These are phyloP conservation scores for Beauveria sp. DNA, from an alignment of 2,329 filamentous ascomycete species.

Conservation along the genomic window DNA sequence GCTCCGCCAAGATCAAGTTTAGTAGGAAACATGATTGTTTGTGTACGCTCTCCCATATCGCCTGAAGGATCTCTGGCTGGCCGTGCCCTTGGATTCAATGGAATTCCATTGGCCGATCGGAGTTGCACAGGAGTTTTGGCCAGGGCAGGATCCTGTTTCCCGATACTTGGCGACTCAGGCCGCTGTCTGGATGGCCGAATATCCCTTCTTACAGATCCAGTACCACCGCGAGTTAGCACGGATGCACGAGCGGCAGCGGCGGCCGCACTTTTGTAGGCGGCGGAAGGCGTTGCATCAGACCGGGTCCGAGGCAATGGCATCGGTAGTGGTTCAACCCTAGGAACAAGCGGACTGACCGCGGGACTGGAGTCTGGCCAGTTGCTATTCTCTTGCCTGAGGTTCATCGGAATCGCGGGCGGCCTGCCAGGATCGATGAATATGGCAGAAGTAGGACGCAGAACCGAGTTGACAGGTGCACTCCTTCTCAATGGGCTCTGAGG, in stretches of 20 bases:
- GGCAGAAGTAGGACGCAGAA: background rate
- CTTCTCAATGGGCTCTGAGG: background rate
- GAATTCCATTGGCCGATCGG: conserved; percentile 39
- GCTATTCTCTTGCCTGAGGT: background rate
- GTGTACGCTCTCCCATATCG: conserved; percentile 34
- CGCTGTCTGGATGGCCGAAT: conserved; percentile 25
- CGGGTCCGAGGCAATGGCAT: background rate
- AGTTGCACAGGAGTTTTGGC: conserved; percentile 32
- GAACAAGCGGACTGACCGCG: conserved; percentile 4
- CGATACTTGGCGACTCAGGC: conserved; percentile 15
- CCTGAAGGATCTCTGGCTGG: conserved; percentile 33
- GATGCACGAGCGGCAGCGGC: conserved; percentile 12
- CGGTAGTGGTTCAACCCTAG: conserved; percentile 7
- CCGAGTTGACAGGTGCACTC: background rate
- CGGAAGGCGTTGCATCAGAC: background rate
- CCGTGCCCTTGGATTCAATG: conserved; percentile 35
- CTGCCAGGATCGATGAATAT: conserved; percentile 12
- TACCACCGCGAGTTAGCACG: conserved; percentile 22
- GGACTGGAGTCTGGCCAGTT: background rate
- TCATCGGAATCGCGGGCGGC: conserved; percentile 11
- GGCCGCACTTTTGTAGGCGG: background rate
- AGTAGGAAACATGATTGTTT: background rate
- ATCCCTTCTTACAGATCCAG: conserved; percentile 19
- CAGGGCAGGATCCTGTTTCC: conserved; percentile 18
- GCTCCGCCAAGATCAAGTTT: conserved; percentile 7